A percentile compares a stretch with the other conserved stretches of the same genome.
Conservation (phyloP, 1,284 basidiomycete species). For the Veloporphyrellus conicus region DNA sequence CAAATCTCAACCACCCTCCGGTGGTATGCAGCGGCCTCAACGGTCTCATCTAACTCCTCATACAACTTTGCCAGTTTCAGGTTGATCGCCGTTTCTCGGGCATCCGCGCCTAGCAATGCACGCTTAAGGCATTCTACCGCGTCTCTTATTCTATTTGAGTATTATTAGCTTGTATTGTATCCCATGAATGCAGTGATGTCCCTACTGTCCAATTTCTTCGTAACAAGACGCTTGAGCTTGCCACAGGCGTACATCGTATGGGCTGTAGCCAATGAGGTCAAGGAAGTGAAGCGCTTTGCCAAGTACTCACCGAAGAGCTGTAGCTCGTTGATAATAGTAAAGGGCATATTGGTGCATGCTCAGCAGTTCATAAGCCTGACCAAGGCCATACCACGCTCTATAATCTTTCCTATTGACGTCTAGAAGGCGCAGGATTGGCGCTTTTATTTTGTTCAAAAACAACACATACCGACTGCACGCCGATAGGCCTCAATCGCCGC, state of each 20-base stretch:
- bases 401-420: slow-evolving; percentile 97
- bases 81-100: slow-evolving; percentile 71
- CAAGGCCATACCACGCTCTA: slow-evolving; percentile 97
- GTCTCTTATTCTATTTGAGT: slow-evolving; percentile 56
- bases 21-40: slow-evolving; percentile 69
- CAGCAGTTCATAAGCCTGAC: slow-evolving; percentile 94
- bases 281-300: background rate
- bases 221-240: slow-evolving; percentile 92
- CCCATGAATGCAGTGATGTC: slow-evolving; percentile 3
- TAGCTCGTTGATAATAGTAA: slow-evolving; percentile 95
- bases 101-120: slow-evolving; percentile 80
- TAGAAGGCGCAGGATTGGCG: slow-evolving; percentile 19
- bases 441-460: background rate
- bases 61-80: slow-evolving; percentile 78
- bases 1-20: slow-evolving; percentile 73
- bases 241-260: slow-evolving; percentile 97
- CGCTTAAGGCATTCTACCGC: slow-evolving; percentile 87
- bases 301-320: slow-evolving; percentile 70
- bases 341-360: slow-evolving; percentile 96
- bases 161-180: slow-evolving; percentile 2
- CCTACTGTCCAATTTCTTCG: slow-evolving; percentile 80
- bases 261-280: slow-evolving; percentile 46
- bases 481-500: slow-evolving; percentile 98
- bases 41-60: slow-evolving; percentile 58
- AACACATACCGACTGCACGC: slow-evolving; percentile 78